Conservation (phyloP, 192 early-diverging fungal genomes). For the Coemansia sp. region DNA sequence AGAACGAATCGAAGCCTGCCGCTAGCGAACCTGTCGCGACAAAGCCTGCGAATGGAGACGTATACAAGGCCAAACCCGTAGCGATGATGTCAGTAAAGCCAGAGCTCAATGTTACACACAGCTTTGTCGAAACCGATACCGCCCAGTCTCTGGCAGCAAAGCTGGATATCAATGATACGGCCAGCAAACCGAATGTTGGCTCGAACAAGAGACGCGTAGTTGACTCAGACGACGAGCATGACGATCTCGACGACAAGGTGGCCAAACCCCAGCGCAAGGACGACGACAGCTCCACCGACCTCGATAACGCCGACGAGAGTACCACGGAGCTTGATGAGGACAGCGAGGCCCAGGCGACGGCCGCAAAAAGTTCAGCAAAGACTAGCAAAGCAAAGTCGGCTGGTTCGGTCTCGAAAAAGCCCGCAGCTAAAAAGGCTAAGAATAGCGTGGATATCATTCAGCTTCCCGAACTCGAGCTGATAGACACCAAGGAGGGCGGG, state of each 20-base stretch:
- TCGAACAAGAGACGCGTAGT: conserved; percentile 8
- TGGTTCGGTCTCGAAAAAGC: neutral
- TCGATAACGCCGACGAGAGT: conserved; percentile 1
- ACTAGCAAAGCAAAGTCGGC: neutral
- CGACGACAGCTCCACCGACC: neutral
- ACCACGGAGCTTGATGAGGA: neutral
- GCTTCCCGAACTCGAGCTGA: conserved; percentile 14
- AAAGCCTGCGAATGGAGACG: neutral
- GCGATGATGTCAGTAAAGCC: neutral
- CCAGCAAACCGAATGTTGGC: neutral
- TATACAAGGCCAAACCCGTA: neutral
- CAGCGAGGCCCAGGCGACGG: neutral
- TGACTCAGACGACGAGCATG: conserved; percentile 13
- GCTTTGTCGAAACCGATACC: neutral
- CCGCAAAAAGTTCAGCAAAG: conserved; percentile 4
- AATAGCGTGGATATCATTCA: conserved; percentile 1
- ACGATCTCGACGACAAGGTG: neutral
- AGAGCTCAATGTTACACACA: neutral
- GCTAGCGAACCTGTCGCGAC: neutral
- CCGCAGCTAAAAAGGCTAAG: conserved; percentile 21
- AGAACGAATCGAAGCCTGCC: neutral
- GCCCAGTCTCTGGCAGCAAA: neutral
- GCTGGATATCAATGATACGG: neutral
- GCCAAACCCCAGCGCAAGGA: neutral
- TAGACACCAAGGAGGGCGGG: conserved; percentile 39